Conservation (phyloP, 441 rosid species). For the Arabidopsis hybrid region DNA sequence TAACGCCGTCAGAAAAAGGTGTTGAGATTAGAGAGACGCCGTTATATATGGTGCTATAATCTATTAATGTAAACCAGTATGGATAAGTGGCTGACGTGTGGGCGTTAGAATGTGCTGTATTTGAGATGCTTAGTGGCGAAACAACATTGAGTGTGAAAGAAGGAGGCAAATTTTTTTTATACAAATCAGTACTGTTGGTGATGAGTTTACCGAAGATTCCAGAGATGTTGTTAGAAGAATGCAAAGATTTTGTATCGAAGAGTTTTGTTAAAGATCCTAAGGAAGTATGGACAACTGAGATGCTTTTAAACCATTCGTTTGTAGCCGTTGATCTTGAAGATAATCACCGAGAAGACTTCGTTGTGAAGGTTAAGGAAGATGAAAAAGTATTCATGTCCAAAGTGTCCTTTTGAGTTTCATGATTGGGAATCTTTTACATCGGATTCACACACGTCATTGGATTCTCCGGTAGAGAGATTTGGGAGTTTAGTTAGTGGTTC, state of each 20-base stretch:
- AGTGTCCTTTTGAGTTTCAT: constrained; percentile 60
- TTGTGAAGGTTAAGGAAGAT: constrained; percentile 21
- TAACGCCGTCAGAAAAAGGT: constrained; percentile 36
- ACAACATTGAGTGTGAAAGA: constrained; percentile 63
- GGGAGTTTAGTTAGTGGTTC: constrained; percentile 40
- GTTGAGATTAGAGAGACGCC: constrained; percentile 79
- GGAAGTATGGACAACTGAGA: constrained; percentile 77
- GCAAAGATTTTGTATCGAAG: constrained; percentile 70
- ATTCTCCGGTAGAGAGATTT: constrained; percentile 48
- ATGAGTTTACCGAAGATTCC: constrained; percentile 70
- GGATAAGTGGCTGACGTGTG: constrained; percentile 76
- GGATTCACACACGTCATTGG: constrained; percentile 31
- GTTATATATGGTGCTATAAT: constrained; percentile 82
- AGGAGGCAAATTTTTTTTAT: constrained; percentile 60
- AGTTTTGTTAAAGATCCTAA: constrained; percentile 71
- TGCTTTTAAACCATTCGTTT: constrained; percentile 78
- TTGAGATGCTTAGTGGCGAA: constrained; percentile 80
- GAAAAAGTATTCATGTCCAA: constrained; percentile 44
- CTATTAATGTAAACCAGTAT: constrained; percentile 67
- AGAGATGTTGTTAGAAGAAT: constrained; percentile 58
- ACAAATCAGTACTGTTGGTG: constrained; percentile 64
- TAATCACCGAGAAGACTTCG: constrained; percentile 15
- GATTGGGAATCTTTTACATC: constrained; percentile 59
- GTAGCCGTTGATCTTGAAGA: constrained; percentile 43
- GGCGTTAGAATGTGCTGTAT: constrained; percentile 84